These are phyloP conservation scores for Anthostomella pinea DNA, from an alignment of 2,329 filamentous ascomycete species.

Conservation along the genomic window DNA sequence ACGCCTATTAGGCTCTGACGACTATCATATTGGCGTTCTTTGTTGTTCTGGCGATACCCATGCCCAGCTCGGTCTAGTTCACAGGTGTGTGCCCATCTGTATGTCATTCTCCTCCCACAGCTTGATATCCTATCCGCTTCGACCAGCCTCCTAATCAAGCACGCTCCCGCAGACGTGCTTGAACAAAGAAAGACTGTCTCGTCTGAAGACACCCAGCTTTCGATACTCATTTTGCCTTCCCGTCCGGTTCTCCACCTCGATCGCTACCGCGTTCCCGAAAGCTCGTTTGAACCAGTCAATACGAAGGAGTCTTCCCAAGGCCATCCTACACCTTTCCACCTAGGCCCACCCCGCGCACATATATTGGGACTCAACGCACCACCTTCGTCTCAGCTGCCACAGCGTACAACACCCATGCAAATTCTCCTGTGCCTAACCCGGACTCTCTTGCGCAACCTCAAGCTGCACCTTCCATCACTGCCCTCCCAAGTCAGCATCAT, in stretches of 20 bases:
- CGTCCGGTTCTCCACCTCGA: conserved; percentile 19
- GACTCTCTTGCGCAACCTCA: background rate
- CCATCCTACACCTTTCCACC: conserved; percentile 13
- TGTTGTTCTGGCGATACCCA: conserved; percentile 24
- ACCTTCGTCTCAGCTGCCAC: conserved; percentile 13
- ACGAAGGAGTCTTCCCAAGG: conserved; percentile 22
- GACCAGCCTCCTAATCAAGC: conserved; percentile 24
- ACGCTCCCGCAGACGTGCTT: conserved; percentile 26
- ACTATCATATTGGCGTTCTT: conserved; percentile 30
- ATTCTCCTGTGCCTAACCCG: conserved; percentile 5
- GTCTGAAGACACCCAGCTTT: conserved; percentile 25
- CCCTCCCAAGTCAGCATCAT: conserved; percentile 9
- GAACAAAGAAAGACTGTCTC: conserved; percentile 32
- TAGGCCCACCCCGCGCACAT: conserved; percentile 28
- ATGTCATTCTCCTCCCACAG: conserved; percentile 10
- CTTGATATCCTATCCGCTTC: conserved; percentile 22
- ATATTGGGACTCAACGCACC: conserved; percentile 23
- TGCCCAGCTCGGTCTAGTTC: conserved; percentile 24
- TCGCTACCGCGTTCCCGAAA: conserved; percentile 13
- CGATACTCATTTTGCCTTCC: conserved; percentile 24
- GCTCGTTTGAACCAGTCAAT: conserved; percentile 16
- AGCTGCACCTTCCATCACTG: conserved; percentile 15
- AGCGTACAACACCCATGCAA: conserved; percentile 19
- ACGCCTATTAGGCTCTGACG: conserved; percentile 21
- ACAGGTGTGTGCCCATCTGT: conserved; percentile 21